Evolutionary conservation across 257 asterid genomes (phyloP).

Genomic region (Solanum chiquidenum): DNA sequence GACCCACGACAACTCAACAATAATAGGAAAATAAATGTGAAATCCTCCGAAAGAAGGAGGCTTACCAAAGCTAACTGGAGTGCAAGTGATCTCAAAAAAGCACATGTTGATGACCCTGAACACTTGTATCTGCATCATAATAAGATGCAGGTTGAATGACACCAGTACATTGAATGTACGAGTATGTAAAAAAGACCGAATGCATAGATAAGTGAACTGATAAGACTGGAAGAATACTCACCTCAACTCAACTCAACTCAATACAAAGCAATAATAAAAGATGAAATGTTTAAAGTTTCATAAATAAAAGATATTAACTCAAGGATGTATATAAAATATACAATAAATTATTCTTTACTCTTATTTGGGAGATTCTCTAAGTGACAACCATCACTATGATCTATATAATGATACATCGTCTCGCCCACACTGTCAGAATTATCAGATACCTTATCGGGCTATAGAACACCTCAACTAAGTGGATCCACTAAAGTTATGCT

Average conservation of each 20-base stretch:
- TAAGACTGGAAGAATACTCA: not conserved
- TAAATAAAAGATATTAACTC: not conserved
- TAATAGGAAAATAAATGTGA: too few relatives aligned
- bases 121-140: too few relatives aligned
- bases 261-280: too few relatives aligned
- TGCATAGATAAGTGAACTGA: not conserved
- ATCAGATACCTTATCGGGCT: not conserved
- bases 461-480: not conserved
- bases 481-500: not conserved
- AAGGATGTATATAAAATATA: too few relatives aligned
- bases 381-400: not conserved
- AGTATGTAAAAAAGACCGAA: too few relatives aligned
- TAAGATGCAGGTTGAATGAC: too few relatives aligned
- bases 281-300: not conserved
- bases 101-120: not conserved
- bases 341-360: not conserved
- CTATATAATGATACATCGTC: not conserved
- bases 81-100: too few relatives aligned
- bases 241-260: too few relatives aligned
- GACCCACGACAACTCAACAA: not conserved
- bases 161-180: too few relatives aligned
- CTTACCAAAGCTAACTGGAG: too few relatives aligned
- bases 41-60: too few relatives aligned
- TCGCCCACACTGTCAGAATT: not conserved
- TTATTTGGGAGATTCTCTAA: too few relatives aligned